Conservation (phyloP, 108 stramenopile species). For the Cylindrotheca closterium region DNA sequence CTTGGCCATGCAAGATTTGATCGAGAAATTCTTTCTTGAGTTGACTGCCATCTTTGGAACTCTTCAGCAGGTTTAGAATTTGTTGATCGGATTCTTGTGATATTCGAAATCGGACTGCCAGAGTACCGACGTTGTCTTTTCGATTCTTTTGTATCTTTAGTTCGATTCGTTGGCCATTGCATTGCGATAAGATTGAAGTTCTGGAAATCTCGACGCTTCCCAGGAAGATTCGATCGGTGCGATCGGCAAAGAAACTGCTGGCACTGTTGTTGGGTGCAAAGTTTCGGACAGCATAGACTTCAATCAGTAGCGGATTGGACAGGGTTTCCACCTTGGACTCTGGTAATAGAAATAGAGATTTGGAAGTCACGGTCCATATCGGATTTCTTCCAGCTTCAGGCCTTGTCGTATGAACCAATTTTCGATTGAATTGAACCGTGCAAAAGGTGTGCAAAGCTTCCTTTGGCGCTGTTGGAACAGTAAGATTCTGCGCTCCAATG, state of each 20-base stretch:
- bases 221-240: constrained; percentile 24
- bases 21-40: not conserved
- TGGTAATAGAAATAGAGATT: constrained; percentile 52
- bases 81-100: constrained; percentile 51
- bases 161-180: constrained; percentile 59
- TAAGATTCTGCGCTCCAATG: constrained; percentile 42
- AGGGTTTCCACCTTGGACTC: constrained; percentile 22
- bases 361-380: constrained; percentile 56
- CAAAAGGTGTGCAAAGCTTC: constrained; percentile 30
- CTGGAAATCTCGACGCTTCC: constrained; percentile 47
- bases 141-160: constrained; percentile 30
- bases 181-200: constrained; percentile 41
- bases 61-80: constrained; percentile 35
- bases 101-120: constrained; percentile 59
- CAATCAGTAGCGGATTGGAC: constrained; percentile 6
- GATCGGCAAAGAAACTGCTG: not conserved
- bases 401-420: constrained; percentile 37
- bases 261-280: not conserved
- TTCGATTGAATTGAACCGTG: constrained; percentile 23
- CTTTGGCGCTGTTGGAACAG: not conserved
- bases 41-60: not conserved
- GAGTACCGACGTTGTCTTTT: constrained; percentile 30
- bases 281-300: not conserved
- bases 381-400: constrained; percentile 41
- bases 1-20: constrained; percentile 9